Evolutionary conservation across 768 basidiomycete genomes (phyloP).

Genomic region (Dendrothele bispora): DNA sequence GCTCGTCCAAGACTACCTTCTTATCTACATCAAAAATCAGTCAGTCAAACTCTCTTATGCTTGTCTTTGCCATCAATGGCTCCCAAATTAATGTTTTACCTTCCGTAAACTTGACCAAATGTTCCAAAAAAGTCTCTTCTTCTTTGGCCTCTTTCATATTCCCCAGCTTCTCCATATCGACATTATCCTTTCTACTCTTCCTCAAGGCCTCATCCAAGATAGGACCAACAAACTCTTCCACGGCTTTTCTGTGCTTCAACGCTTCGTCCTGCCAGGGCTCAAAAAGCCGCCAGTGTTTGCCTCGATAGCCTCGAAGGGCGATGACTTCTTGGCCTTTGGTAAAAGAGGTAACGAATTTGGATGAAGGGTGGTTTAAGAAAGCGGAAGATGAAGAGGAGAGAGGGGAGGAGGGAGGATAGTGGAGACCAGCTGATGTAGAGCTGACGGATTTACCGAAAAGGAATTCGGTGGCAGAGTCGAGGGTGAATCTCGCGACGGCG

Average conservation of each 20-base stretch:
- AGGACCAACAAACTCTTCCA: constrained; percentile 48
- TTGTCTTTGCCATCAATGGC: too few relatives aligned
- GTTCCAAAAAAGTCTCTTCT: constrained; percentile 41
- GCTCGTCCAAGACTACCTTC: too few relatives aligned
- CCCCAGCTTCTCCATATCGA: constrained; percentile 11
- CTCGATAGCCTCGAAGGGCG: constrained; percentile 32
- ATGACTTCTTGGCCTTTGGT: constrained; percentile 31
- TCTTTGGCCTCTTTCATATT: constrained; percentile 15
- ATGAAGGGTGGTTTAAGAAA: constrained; percentile 27
- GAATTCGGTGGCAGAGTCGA: constrained; percentile 61
- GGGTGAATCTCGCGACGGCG: constrained; percentile 42
- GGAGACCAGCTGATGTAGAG: constrained; percentile 36
- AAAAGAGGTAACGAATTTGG: constrained; percentile 41
- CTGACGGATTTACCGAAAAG: constrained; percentile 45
- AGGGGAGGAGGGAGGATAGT: constrained; percentile 28
- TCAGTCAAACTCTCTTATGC: constrained; percentile 21
- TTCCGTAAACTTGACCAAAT: constrained; percentile 42
- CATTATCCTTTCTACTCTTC: constrained; percentile 31
- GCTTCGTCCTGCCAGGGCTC: constrained; percentile 46
- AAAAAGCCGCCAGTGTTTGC: constrained; percentile 42
- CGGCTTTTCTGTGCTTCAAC: constrained; percentile 35
- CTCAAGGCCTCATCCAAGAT: constrained; percentile 42
- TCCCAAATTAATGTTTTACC: too few relatives aligned
- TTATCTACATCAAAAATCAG: constrained; percentile 38
- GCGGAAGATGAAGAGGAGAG: constrained; percentile 18